A percentile compares a stretch with the other conserved stretches of the same genome.
Conservation (phyloP, 2,329 filamentous ascomycete species). For the Madurella mycetomatis region DNA sequence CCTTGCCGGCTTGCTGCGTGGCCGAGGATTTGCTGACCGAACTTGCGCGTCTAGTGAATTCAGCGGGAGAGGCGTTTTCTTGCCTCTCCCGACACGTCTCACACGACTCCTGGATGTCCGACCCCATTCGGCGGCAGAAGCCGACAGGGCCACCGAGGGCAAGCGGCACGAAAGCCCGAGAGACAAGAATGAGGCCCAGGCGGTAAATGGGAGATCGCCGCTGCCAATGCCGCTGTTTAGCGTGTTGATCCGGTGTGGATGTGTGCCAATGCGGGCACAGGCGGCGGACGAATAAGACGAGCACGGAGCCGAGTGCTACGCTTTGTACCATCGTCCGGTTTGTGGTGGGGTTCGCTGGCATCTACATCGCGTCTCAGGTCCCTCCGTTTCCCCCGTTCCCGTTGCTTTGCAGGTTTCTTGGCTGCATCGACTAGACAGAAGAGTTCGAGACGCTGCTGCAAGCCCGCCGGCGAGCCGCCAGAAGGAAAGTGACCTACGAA, state of each 20-base stretch:
- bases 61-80: not conserved
- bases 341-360: not conserved
- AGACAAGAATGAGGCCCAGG: constrained; percentile 1
- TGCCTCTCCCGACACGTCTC: not conserved
- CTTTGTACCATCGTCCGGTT: constrained; percentile 6
- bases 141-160: not conserved
- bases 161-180: not conserved
- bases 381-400: too few species aligned
- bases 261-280: not conserved
- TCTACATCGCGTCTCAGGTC: too few species aligned
- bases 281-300: constrained; percentile 6
- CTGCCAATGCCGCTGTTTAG: constrained; percentile 17
- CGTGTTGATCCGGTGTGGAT: constrained; percentile 12
- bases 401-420: too few species aligned
- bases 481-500: constrained; percentile 1
- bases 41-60: not conserved
- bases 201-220: constrained; percentile 21
- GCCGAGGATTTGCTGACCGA: constrained; percentile 1
- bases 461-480: not conserved
- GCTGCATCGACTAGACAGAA: too few species aligned
- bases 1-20: not conserved
- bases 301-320: constrained; percentile 9
- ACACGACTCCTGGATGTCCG: not conserved
- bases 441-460: too few species aligned
- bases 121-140: not conserved